Conservation (phyloP, 2,329 filamentous ascomycete species). For the Teratosphaeria epicoccoides region DNA sequence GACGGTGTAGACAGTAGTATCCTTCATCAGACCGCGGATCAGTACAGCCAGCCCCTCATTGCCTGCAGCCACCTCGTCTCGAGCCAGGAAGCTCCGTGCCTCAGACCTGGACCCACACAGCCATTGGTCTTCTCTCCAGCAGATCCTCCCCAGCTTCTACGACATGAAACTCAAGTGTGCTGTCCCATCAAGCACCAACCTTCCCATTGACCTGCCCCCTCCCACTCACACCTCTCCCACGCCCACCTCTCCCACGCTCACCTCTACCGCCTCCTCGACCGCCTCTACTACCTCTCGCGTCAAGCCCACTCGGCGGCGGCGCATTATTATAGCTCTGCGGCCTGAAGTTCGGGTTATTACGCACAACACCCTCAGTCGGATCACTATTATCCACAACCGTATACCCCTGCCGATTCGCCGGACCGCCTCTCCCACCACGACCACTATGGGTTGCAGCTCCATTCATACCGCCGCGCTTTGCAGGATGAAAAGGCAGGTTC, state of each 20-base stretch:
- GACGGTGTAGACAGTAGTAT: too few species aligned
- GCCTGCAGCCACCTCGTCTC: too few species aligned
- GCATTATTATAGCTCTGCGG: conserved; percentile 44
- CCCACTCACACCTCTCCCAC: conserved; percentile 8
- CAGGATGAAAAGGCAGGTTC: conserved; percentile 30
- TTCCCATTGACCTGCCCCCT: neutral
- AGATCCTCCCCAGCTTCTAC: too few species aligned
- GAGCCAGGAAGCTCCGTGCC: too few species aligned
- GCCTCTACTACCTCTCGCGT: conserved; percentile 24
- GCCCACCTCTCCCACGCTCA: conserved; percentile 11
- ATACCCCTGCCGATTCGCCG: conserved; percentile 33
- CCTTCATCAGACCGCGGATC: too few species aligned
- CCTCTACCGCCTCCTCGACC: conserved; percentile 12
- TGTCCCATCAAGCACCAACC: neutral
- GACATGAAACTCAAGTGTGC: too few species aligned
- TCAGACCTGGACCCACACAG: too few species aligned
- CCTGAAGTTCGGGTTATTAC: conserved; percentile 46
- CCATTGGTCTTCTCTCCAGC: too few species aligned
- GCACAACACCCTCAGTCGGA: conserved; percentile 42
- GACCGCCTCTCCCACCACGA: conserved; percentile 23
- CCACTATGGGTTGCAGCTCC: conserved; percentile 31
- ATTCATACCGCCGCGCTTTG: conserved; percentile 10
- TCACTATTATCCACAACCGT: conserved; percentile 40
- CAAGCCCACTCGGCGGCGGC: conserved; percentile 49
- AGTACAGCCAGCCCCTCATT: too few species aligned